Evolutionary conservation across 306 rosid species (phyloP), one percentile per base, ranked within the genome.

Genomic region (Cyclanthera cordifolia): DNA sequence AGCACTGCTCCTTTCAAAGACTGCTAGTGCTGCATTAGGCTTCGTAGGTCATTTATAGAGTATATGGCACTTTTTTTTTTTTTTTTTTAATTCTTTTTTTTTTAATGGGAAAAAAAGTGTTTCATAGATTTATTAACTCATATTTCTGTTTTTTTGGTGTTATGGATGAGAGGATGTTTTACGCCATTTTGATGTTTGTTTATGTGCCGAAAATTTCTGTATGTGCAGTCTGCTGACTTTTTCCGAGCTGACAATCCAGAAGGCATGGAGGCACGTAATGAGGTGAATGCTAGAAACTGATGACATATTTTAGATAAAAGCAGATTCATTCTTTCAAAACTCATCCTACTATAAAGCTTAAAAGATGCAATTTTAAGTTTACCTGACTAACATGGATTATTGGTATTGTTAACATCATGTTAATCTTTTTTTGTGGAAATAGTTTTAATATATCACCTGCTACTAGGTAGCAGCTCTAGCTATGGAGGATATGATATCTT

Each of bases 401-500:
- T 71, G 72, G 77, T 76, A 69, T 80, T 84, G 82, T n/a, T n/a
- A n/a, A n/a, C n/a, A n/a, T n/a, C n/a, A n/a, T n/a, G n/a, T n/a
- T n/a, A n/a, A n/a, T n/a, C n/a, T n/a, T n/a, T n/a, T n/a, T n/a
- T n/a, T 83, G 79, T 90, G 87, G 77, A 83, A 82, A 82, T 90
- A 86, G 94, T 90, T 86, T 86, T 93, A 90, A 90, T 93, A 78
- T 86, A 85, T 90, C 88, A 82, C 91, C 76, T 90, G 97, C 94
- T 84, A 82, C 91, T 86, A 93, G 99, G 97, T 93, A 90, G 99
- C 97, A 72, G 99, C 99, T 52, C 72, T 93, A 83, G 99, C 99
- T 72, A 87, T 93, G 79, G 99, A 93, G 84, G 99, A 93, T 77
- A 93, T 93, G 99, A 77, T 90, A 75, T 83, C 96, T 57, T 93